Base-by-base conservation (phyloP, 2,329 filamentous ascomycete species). In the Talaromyces sp. region DNA sequence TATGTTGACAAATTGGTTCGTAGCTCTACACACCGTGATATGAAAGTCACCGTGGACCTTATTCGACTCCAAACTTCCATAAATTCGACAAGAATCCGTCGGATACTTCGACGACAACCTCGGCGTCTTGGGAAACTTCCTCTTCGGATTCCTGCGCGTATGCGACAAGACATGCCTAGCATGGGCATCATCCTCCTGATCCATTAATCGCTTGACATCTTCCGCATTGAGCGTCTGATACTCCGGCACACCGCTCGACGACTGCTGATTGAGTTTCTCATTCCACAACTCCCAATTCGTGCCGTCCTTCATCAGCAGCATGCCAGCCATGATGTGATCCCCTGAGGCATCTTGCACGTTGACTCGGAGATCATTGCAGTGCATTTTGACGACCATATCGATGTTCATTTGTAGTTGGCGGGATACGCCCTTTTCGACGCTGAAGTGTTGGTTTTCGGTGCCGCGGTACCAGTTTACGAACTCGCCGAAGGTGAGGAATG, bases 1-100 rank as follows among this genome's bases (percentile, higher is more conserved):
- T 10, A 3, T 19, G 15, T 27, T n/a, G 36, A n/a, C n/a, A 45
- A 13, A 4, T 22, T 7, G 1, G n/a, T 38, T 36, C n/a, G 11
- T 1, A 10, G 17, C 19, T 17, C 0, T n/a, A 66, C 64, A 25
- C 3, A 66, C 65, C 45, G 95, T 99, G 73, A 99, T 95, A 76
- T 99, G 95, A 75, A 99, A 98, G 77, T 99, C 94, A 3, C 94
- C 95, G 79, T 97, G 94, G 53, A 99, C 95, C 81, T 96, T 96
- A 79, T 99, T 99, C 70, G 96, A 86, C 70, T 96, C 91, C 76
- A 99, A 78, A 72, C 88, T 96, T 38, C 95, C 95, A 77, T 88
- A 99, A 68, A 99, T 88, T 58, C 95, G 88, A 78, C 95, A 99
- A 68, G 91, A 90, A 76, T 97, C 91, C 17, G 84, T 78, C 25